A percentile compares a stretch with the other conserved stretches of the same genome.
phyloP scores from a whole-genome alignment of 768 basidiomycete species.

The Crepidotus variabilis region DNA sequence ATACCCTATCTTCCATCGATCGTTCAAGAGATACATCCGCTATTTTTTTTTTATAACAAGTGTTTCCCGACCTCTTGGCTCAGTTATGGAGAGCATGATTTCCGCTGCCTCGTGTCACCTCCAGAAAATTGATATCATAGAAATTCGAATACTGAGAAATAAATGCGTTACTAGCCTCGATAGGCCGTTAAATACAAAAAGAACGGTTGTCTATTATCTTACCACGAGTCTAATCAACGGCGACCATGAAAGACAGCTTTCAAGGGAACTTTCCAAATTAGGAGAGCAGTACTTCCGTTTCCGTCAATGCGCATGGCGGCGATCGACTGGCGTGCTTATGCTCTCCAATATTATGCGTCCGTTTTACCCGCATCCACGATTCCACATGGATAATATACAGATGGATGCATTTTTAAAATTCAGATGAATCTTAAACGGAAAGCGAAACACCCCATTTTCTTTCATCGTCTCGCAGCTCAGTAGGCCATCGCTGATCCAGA shows the following conservation, averaged over 20 bases:
- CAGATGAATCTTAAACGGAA: background rate
- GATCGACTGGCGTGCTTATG: background rate
- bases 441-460: too few relatives aligned
- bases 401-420: background rate
- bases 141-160: too few relatives aligned
- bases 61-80: background rate
- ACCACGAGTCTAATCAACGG: background rate
- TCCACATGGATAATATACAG: background rate
- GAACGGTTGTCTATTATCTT: background rate
- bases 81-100: too few relatives aligned
- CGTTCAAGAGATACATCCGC: background rate
- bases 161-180: too few relatives aligned
- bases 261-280: conserved; percentile 1
- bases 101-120: too few relatives aligned
- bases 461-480: too few relatives aligned
- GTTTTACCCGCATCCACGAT: background rate
- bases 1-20: background rate
- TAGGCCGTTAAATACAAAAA: background rate
- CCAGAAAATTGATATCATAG: too few relatives aligned
- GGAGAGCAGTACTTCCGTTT: conserved; percentile 5
- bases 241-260: background rate
- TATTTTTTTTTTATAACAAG: background rate
- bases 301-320: background rate
- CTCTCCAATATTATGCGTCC: background rate
- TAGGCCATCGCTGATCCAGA: too few relatives aligned